Evolutionary conservation across 805 yeast genomes (phyloP), one percentile per base, ranked within the genome.

Genomic region (Kuraishia floccosa): DNA sequence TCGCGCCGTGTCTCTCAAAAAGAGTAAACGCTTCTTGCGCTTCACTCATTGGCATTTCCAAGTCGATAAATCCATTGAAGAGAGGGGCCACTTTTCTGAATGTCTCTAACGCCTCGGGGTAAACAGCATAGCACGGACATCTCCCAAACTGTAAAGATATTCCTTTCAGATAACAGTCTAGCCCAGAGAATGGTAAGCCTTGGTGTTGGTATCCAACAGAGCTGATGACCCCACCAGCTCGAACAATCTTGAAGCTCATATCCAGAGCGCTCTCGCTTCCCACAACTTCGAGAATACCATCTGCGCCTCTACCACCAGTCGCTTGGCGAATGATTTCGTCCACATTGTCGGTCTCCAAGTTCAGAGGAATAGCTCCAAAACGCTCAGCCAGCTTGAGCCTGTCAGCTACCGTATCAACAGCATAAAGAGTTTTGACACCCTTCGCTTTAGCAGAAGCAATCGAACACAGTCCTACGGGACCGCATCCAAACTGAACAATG

Each of bases 201-300:
- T 63, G 76, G 36, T 72, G 77, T 15, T 71, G 75, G 60, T 72
- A 73, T 2, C 82, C 82, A 16, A 74, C 56, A 0, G 76, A 67
- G 8, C 68, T 59, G 28, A 74, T 66, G 31, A 68, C 65, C 5
- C 81, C 81, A 22, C 71, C 72, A 29, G 71, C 56, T 33, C 80
- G 63, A 3, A 72, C 74, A 23, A 60, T 48, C 26, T 70, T 70
- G 41, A 64, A 74, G 0, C 72, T 75, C 3, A 63, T 49, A 34
- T 55, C 54, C 36, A 72, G 49, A 0, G 81, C 77, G 1, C 63
- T 47, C 4, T 66, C 52, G 6, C 69, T 62, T 1, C 81, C 81
- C 3, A 74, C 81, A 23, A 65, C 68, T 45, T 74, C 82, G 40
- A 75, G 54, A 1, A 68, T 72, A 10, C 68, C 73, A 47, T 74